Percentiles rank a stretch among this genome's conserved stretches.
phyloP scores from a whole-genome alignment of 768 basidiomycete genomes.

The Pluteus cervinus region DNA sequence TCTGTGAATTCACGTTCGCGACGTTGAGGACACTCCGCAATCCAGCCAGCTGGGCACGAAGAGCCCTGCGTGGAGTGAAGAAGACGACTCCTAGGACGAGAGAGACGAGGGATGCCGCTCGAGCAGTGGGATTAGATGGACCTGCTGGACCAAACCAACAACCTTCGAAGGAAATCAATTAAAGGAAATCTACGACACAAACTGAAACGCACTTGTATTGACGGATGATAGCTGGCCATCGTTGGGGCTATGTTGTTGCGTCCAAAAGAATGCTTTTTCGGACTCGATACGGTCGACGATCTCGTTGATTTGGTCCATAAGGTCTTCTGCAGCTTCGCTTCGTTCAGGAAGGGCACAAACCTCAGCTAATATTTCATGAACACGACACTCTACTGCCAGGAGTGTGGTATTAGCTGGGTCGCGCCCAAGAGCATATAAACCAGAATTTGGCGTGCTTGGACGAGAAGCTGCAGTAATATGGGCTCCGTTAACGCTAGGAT shows the following conservation, averaged over 20 bases:
- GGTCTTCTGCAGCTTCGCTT: neutral
- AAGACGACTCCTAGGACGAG: constrained; percentile 15
- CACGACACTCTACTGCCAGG: no score
- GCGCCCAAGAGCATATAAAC: no score
- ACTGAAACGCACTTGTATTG: constrained; percentile 11
- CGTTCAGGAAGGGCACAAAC: constrained; percentile 5
- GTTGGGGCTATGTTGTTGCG: constrained; percentile 6
- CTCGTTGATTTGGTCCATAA: constrained; percentile 6
- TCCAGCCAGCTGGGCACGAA: constrained; percentile 14
- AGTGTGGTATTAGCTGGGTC: no score
- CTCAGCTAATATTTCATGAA: constrained; percentile 4
- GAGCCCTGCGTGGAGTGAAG: constrained; percentile 14
- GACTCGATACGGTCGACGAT: constrained; percentile 7
- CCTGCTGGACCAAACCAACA: constrained; percentile 7
- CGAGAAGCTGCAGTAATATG: no score
- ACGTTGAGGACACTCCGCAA: constrained; percentile 10
- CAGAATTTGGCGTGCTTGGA: no score
- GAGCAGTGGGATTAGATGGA: constrained; percentile 1
- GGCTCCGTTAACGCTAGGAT: no score
- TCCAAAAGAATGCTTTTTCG: constrained; percentile 14
- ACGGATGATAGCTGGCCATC: neutral
- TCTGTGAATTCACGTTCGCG: neutral
- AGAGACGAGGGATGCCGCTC: constrained; percentile 5
- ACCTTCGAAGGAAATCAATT: constrained; percentile 5
- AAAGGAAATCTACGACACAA: neutral